Percentiles rank a stretch among this genome's conserved stretches.
Evolutionary conservation across 495 filamentous ascomycete genomes (phyloP).

Genomic region (Podospora comata): DNA sequence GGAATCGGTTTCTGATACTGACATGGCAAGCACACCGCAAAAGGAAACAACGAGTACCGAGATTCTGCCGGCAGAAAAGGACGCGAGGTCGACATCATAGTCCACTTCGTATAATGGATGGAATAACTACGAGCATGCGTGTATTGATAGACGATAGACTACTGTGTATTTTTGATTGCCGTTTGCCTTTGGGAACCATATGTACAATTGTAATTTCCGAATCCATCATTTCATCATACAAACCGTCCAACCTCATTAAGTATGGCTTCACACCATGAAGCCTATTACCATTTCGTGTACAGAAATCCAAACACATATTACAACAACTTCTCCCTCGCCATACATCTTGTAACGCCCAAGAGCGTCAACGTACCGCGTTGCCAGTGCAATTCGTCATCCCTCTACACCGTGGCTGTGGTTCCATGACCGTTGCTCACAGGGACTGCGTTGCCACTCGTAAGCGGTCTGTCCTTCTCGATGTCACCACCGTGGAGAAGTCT

Average conservation of each 20-base stretch:
- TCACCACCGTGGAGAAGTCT: neutral
- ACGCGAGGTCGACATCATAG: neutral
- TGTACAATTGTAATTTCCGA: neutral
- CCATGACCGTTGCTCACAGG: neutral
- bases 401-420: neutral
- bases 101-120: neutral
- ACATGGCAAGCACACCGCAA: neutral
- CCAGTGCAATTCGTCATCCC: no score
- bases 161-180: neutral
- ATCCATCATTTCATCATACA: neutral
- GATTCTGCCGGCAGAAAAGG: neutral
- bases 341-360: no score
- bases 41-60: neutral
- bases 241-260: no score
- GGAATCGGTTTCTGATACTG: neutral
- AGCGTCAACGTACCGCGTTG: no score
- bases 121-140: neutral
- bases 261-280: neutral
- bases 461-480: neutral
- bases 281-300: no score
- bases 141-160: neutral
- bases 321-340: no score
- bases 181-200: neutral
- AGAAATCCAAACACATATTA: no score
- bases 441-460: neutral